Evolutionary conservation across 257 asterid species (phyloP), one percentile per base, ranked within the genome.

Genomic region (Solanum megistacrolobum): DNA sequence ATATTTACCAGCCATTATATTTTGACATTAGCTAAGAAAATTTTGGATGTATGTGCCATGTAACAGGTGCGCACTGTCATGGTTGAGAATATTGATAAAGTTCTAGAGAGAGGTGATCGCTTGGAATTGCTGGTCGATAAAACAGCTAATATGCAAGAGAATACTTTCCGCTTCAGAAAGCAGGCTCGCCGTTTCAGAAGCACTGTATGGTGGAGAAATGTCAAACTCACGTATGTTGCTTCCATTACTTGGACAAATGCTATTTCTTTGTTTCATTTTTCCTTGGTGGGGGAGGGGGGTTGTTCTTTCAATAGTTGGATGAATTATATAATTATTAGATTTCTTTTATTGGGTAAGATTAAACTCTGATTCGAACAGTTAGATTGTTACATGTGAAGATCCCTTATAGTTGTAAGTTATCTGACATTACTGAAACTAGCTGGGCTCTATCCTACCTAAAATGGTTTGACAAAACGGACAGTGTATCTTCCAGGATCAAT

Each of bases 151-250:
- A 95, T 97, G 98, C 99, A 97, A 97, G 99, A 95, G 85, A 94
- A 96, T 88, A 96, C 99, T 46, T 89, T 95, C 60, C 98, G 99
- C 82, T 97, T 97, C 96, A 96, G 98, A 93, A 96, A 94, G 96
- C 99, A 97, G 92, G 89, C 99, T 66, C 97, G 99, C 18, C 98
- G 99, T 36, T 97, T 94, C 87, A 94, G 98, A 92, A 96, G 88
- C 95, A 92, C 94, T 35, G 94, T 94, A 55, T 97, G 99, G 99
- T 97, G 99, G 99, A 95, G 98, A 93, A 97, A 97, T 88, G 97
- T 96, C 91, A 96, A 95, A 91, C 97, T 97, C 83, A 95, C 92
- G 99, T 97, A 94, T 91, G 99, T 91, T 89, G 25, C 86, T 89
- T 87, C 65, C 5, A 1, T 78, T 41, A 14, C 68, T 46, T 81